Conservation (phyloP, 306 rosid species). For the Prunus persica region Prunus_persica_NCBIv2 NC_034012.1:11230001-11230500, state of each 20-base stretch:
- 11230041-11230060: too few species aligned
- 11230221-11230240: background rate
- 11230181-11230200: background rate
- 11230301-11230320: background rate
- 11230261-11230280: background rate
- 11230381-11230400: background rate
- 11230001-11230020: too few species aligned
- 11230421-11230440: background rate
- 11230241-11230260: background rate
- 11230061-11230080: too few species aligned
- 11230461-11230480: background rate
- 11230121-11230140: background rate
- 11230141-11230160: background rate
- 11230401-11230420: background rate
- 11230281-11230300: constrained; percentile 26
- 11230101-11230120: too few species aligned
- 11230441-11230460: background rate
- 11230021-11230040: too few species aligned
- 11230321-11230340: too few species aligned
- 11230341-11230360: background rate
- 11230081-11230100: too few species aligned
- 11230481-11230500: constrained; percentile 1
- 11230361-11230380: background rate
- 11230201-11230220: background rate
- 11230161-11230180: background rate